A percentile compares a stretch with the other conserved stretches of the same genome.
Evolutionary conservation across 2,329 filamentous ascomycete genomes (phyloP).

Genomic region (Penicillium sp.): DNA sequence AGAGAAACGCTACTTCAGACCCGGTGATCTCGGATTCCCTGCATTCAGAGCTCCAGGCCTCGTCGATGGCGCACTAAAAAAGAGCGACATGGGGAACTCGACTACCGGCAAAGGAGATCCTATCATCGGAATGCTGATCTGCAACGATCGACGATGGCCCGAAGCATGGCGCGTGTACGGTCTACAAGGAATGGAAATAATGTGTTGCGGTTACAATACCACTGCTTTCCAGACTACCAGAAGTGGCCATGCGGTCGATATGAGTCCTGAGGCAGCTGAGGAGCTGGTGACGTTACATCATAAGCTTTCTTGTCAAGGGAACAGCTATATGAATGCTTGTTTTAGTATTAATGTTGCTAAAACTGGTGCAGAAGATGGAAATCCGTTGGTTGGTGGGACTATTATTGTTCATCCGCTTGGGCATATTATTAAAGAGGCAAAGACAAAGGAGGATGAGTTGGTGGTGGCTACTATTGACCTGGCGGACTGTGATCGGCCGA

Average conservation of each 20-base stretch:
- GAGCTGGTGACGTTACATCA: constrained; percentile 54
- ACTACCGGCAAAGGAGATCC: constrained; percentile 45
- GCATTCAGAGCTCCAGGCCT: constrained; percentile 55
- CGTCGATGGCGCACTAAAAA: constrained; percentile 26
- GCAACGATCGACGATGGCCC: constrained; percentile 57
- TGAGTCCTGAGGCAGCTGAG: constrained; percentile 50
- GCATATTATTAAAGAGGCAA: constrained; percentile 52
- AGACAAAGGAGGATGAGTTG: constrained; percentile 51
- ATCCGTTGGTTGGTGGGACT: constrained; percentile 51
- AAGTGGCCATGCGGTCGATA: constrained; percentile 41
- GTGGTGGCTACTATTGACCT: constrained; percentile 54
- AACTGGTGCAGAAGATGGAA: constrained; percentile 54
- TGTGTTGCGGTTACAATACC: constrained; percentile 55
- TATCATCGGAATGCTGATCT: constrained; percentile 57
- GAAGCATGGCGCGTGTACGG: constrained; percentile 56
- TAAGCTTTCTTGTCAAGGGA: constrained; percentile 52
- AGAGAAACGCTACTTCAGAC: constrained; percentile 57
- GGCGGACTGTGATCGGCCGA: constrained; percentile 48
- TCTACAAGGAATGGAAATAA: constrained; percentile 52
- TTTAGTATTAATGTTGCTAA: constrained; percentile 53
- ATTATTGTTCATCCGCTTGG: constrained; percentile 52
- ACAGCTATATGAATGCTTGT: constrained; percentile 55
- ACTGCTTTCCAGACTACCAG: constrained; percentile 51
- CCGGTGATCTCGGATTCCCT: constrained; percentile 55
- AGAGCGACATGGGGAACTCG: not conserved